Base-by-base conservation (phyloP, 2,329 filamentous ascomycete species). In the Dactylellina cionopaga region DNA sequence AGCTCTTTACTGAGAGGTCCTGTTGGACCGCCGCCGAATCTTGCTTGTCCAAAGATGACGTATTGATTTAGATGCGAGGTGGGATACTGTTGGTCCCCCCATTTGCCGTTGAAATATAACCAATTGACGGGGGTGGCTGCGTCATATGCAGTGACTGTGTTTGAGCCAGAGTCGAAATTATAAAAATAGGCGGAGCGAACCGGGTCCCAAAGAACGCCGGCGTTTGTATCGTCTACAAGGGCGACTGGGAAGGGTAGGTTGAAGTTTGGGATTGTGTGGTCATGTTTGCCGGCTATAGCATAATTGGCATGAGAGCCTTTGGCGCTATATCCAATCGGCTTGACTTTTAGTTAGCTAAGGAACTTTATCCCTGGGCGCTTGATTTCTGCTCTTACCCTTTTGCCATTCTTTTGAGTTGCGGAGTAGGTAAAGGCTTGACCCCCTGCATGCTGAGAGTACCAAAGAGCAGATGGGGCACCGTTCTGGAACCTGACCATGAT, bases 281-380 rank as follows among this genome's bases (percentile, higher is more conserved):
- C 87, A 76, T 90, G 88, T 1, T 80, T 81, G 1, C 87, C 88
- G 10, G 79, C 52, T 5, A 84, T 85, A 15, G 87, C 86, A 77
- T 90, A 90, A 76, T 86, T 87, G 6, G 88, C 88, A 78, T 90
- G 88, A 0, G 84, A 85, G 6, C 88, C 88, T 51, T 85, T 85
- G 0, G 85, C 84, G 1, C 84, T 84, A 78, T 87, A 90, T 22
- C 81, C 81, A 27, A 89, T 79, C 0, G 88, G 87, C 66, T 87
- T 80, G 80, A 17, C 6, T 22, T 49, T 10, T 51, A 4, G 3
- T 13, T 11, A 17, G 15, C 17, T 41, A 13, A 17, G 11, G n/a
- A n/a, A n/a, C n/a, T 13, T 71, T 7, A 75, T 54, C 17, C 29
- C 10, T 15, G 11, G 3, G 9, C 49, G 13, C 44, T 64, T 41